Conservation (phyloP, 2,329 filamentous ascomycete species). For the Akanthomyces dipterigenus region DNA sequence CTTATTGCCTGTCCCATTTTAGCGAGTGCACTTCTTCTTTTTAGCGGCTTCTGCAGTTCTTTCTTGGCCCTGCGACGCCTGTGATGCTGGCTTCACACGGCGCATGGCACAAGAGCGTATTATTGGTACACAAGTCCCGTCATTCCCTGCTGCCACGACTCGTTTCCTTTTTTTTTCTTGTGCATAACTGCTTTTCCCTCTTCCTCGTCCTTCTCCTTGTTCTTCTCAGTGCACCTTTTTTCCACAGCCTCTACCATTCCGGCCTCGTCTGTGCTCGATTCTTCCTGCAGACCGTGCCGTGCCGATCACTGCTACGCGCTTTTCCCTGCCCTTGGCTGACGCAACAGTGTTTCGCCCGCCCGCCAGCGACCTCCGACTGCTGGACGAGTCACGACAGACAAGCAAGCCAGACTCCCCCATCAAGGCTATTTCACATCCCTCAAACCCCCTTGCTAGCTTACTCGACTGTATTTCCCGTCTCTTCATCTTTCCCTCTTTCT, state of each 20-base stretch:
- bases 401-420: neutral
- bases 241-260: neutral
- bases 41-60: too few relatives aligned
- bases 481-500: neutral
- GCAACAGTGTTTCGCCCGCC: constrained; percentile 7
- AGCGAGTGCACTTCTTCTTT: neutral
- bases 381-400: neutral
- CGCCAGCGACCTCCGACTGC: neutral
- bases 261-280: neutral
- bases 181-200: neutral
- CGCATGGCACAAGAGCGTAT: neutral
- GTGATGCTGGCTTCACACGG: neutral
- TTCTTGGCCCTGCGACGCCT: neutral
- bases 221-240: neutral
- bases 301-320: constrained; percentile 4
- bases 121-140: neutral
- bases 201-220: neutral
- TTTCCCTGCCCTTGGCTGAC: constrained; percentile 2
- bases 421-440: neutral
- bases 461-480: neutral
- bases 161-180: neutral
- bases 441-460: constrained; percentile 1
- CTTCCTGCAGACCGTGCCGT: neutral
- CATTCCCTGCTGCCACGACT: neutral
- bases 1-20: neutral